phyloP scores from a whole-genome alignment of 441 rosid species.

The Adansonia madagascariensis region DNA sequence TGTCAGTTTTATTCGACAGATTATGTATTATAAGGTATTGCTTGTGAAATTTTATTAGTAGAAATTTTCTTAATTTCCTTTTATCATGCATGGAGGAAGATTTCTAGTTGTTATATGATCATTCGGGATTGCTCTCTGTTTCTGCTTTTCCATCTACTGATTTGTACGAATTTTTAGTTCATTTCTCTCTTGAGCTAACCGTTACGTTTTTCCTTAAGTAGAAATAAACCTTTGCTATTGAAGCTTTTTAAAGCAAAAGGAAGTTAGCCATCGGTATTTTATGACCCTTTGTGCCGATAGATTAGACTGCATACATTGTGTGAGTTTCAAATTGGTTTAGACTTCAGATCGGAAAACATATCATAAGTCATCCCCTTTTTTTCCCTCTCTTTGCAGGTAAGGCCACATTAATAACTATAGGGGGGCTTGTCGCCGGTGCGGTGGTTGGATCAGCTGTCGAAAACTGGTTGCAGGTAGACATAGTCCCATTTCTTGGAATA shows the following conservation, averaged over 20 bases:
- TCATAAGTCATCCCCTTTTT: background rate
- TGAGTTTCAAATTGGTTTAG: constrained; percentile 5
- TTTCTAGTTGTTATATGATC: background rate
- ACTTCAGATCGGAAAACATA: background rate
- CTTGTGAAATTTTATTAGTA: background rate
- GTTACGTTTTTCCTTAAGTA: background rate
- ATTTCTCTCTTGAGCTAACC: background rate
- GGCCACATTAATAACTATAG: constrained; percentile 72
- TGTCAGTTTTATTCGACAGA: background rate
- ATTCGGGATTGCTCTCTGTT: background rate
- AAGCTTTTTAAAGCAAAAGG: constrained; percentile 8
- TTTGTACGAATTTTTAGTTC: background rate
- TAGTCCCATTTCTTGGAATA: constrained; percentile 82
- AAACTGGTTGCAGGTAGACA: constrained; percentile 92
- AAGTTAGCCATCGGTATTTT: background rate
- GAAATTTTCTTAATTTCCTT: background rate
- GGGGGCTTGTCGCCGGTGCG: constrained; percentile 92
- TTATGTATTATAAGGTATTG: background rate
- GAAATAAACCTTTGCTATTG: background rate
- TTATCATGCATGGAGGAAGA: background rate
- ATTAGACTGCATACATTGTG: constrained; percentile 3
- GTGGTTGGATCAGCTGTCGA: constrained; percentile 87
- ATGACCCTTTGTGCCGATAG: background rate
- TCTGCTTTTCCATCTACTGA: background rate
- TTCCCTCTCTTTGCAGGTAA: constrained; percentile 56